Base-by-base conservation (phyloP, 352 stramenopile species). In the Phytophthora agathidicida region DNA sequence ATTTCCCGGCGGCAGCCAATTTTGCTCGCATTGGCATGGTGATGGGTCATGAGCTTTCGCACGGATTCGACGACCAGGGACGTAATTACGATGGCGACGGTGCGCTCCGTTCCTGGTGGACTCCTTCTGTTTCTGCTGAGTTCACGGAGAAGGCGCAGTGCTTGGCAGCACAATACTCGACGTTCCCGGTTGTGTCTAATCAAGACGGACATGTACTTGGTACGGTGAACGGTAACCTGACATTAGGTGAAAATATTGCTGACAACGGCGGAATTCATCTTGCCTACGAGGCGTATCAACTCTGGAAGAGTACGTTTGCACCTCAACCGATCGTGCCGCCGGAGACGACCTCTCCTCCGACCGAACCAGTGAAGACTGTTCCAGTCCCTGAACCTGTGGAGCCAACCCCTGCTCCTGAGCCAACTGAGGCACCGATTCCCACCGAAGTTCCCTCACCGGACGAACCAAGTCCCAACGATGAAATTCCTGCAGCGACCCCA, bases 21-120 rank as follows among this genome's bases (percentile, higher is more conserved):
- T 98, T 94, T 64, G 94, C 88, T 36, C 83, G 84, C 7, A 98
- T 98, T 45, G 90, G 91, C 2, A 93, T 94, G 60, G 86, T 98
- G 10, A 96, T 98, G 64, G 92, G 90, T 3, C 94, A 98, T 62
- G 94, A 98, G 71, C 90, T 98, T 58, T 97, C 91, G 9, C 91
- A 98, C 59, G 94, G 91, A 14, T 98, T 97, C 67, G 94, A 98
- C 61, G 89, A 98, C 54, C 87, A 97, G 66, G 93, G 92, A 47
- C 74, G 87, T 20, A 95, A 98, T 48, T 96, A 85, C 49, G 80
- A 93, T 56, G 83, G 50, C 13, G 68, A 85, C 38, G 93, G 93
- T 13, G 89, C 90, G n/a, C 83, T 98, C 38, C 77, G 83, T 7
- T 84, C 96, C 47, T 98, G 94, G 94, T 98, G 94, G 92, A 96